Evolutionary conservation across 257 asterid genomes (phyloP).

Genomic region (Avicennia marina): DNA sequence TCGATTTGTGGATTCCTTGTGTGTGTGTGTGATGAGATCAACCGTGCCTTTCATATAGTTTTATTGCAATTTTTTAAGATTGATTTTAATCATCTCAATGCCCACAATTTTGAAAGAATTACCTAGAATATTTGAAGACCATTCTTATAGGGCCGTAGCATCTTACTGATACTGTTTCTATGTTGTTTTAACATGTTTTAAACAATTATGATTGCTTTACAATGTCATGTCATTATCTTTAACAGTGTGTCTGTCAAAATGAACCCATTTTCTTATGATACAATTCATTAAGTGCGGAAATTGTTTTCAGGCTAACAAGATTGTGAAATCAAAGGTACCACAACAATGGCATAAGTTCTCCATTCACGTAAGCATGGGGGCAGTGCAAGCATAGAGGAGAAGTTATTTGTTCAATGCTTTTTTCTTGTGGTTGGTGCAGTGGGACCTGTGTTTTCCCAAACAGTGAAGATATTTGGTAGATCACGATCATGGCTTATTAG

Average conservation of each 20-base stretch:
- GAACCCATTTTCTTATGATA: too few species aligned
- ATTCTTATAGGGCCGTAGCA: neutral
- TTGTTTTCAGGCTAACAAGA: constrained; percentile 3
- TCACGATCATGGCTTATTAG: neutral
- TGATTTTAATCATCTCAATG: neutral
- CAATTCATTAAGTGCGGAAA: neutral
- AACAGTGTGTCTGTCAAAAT: too few species aligned
- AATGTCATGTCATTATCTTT: too few species aligned
- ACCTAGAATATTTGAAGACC: neutral
- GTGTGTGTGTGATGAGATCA: neutral
- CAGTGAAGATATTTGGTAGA: neutral
- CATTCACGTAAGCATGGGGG: neutral
- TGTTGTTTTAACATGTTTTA: neutral
- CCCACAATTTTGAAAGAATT: neutral
- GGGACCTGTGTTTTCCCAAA: neutral
- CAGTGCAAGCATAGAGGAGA: neutral
- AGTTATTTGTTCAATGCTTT: too few species aligned
- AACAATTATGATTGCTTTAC: too few species aligned
- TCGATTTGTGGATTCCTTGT: neutral
- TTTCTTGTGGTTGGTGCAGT: neutral
- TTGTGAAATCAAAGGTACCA: neutral
- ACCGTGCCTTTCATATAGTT: neutral
- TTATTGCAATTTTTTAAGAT: neutral
- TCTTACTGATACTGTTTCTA: neutral
- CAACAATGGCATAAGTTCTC: neutral